Base-by-base conservation (phyloP, 1,284 basidiomycete species). In the Cutaneotrichosporon cavernicola region DNA sequence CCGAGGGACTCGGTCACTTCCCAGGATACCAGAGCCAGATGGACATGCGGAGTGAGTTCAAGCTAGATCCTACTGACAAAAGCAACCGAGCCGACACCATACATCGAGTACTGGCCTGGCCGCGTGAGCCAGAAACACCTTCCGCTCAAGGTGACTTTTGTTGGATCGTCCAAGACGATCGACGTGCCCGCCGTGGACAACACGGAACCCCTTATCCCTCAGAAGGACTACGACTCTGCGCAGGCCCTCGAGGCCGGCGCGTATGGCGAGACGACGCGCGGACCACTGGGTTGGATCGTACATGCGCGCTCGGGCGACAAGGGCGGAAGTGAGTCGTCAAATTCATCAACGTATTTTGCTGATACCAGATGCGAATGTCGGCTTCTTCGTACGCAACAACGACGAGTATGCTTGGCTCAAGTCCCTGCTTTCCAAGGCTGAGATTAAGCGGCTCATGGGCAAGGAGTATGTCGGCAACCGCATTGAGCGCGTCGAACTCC, bases 281-380 rank as follows among this genome's bases (percentile, higher is more conserved):
- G 64, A 0, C 70, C 72, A 13, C 61, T 73, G 10, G 72, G 72
- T 5, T 62, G 64, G 43, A 61, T 73, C 61, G 72, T 68, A 0
- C 72, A 72, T 52, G 72, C 69, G 7, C 63, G 72, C 36, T 71
- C 69, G 0, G 72, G 72, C 16, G 72, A 73, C 61, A 73, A 73
- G 62, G 72, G 68, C 14, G 66, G 66, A 30, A 53, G 51, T 53
- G 51, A 53, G n/a, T n/a, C n/a, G n/a, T n/a, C n/a, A n/a, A n/a
- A n/a, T n/a, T n/a, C n/a, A n/a, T n/a, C n/a, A n/a, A n/a, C n/a
- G n/a, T n/a, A n/a, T n/a, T n/a, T n/a, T n/a, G n/a, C n/a, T n/a
- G n/a, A 53, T 16, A n/a, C 30, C 30, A 53, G 66, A 72, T 56
- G 68, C 71, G 34, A 72, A 72, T 49, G 69, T 73, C 21, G 69